Evolutionary conservation across 2,329 filamentous ascomycete species (phyloP), one percentile per base, ranked within the genome.

Genomic region (Neofusicoccum sp.): DNA sequence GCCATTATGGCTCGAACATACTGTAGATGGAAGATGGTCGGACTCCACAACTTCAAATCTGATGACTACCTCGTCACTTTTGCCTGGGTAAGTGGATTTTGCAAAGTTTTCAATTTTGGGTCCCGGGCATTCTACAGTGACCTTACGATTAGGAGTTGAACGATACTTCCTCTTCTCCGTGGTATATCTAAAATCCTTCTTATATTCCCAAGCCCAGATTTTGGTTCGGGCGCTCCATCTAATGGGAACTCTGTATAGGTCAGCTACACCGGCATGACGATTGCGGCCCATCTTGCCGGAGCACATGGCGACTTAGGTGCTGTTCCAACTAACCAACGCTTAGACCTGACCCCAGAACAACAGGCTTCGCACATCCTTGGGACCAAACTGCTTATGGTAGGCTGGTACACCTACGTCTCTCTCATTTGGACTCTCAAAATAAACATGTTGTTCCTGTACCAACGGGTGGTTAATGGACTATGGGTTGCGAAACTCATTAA

Each of bases 391-490:
- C 79, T 78, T 54, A 67, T 77, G 31, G 66, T 74, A 0, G 77
- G 76, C 1, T 68, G 76, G 41, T 67, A 67, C n/a, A 70, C 69
- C 1, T 79, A 80, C 9, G 68, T 73, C 9, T 64, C 72, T n/a
- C 71, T 78, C 33, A 67, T 79, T 3, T 80, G 77, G 78, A 72
- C 68, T 0, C 66, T 79, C 56, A 79, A 79, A 63, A 68, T 79
- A 36, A 77, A 77, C 66, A 78, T 79, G 75, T 59, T 78, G 14
- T 79, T 74, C 63, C 74, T 80, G n/a, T 79, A 77, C 61, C 67
- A 69, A 12, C 75, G 76, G 1, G 67, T 79, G 6, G 73, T 78
- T 2, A 69, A 67, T 2, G 72, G 73, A 0, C 61, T 78, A 0
- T 76, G 73, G 71, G 72, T 74, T 0, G 70, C 77, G 56, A 75